Base-by-base conservation (phyloP, 148 eudicot species). In the Heliamphora exappendiculata region DNA sequence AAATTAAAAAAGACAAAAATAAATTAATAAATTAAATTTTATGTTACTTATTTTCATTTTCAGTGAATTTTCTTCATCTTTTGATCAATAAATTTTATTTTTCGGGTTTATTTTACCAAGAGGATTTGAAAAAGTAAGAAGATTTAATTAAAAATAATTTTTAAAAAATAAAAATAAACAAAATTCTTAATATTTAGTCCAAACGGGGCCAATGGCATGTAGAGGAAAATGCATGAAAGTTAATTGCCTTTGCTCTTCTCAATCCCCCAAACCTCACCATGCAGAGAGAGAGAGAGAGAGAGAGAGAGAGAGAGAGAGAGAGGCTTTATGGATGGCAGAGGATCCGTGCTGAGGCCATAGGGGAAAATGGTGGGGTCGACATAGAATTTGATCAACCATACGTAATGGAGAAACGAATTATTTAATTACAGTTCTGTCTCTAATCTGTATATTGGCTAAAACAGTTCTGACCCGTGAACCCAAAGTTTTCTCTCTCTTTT, bases 391-490 rank as follows among this genome's bases (percentile, higher is more conserved):
- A 53, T 42, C 47, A 42, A 42, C 47, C 47, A 42, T 5, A 42
- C 47, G 5, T 42, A 0, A 8, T 16, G 65, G 65, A 13, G 16
- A 20, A n/a, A 20, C 72, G 78, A 78, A 67, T 36, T 73, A 20
- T 67, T 77, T 75, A 67, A 44, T 24, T 68, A 20, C 45, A 16
- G 10, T 0, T 11, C 17, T 50, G 64, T 64, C 19, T 41, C n/a
- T 62, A 42, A 37, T 72, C 44, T 67, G 57, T 31, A 24, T 5
- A 79, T 45, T 60, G 60, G 81, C 75, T 60, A 65, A 70, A 63
- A 34, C 45, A 62, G 33, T 73, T 45, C 55, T 33, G 73, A 82
- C 85, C 85, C 85, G 85, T 82, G 85, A 82, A 79, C 77, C 24
- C 29, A 33, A 67, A 13, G 5, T n/a, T 3, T 20, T 72, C 12